Conservation (phyloP, 208 protist species). For the Entamoeba histolytica region DNA sequence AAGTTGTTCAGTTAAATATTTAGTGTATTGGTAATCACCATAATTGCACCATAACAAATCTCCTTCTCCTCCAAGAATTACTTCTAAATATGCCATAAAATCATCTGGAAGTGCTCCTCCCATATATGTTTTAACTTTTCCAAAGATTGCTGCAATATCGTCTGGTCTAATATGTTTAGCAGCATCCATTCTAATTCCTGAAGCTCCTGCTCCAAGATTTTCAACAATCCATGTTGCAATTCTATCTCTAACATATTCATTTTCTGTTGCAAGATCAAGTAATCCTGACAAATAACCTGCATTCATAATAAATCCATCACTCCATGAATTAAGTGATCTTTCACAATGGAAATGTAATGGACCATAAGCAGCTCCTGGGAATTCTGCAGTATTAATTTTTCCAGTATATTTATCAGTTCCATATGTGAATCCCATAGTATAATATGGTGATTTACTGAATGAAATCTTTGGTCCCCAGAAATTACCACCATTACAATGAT, state of each 20-base stretch:
- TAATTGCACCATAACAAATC: slow-evolving; percentile 32
- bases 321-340: slow-evolving; percentile 41
- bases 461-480: slow-evolving; percentile 29
- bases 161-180: slow-evolving; percentile 44
- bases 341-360: slow-evolving; percentile 48
- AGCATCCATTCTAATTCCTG: slow-evolving; percentile 23
- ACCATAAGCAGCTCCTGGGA: slow-evolving; percentile 34
- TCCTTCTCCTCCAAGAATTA: slow-evolving; percentile 41
- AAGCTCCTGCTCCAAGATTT: slow-evolving; percentile 25
- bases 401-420: slow-evolving; percentile 26
- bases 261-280: slow-evolving; percentile 37
- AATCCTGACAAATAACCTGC: slow-evolving; percentile 41
- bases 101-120: slow-evolving; percentile 39
- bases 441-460: slow-evolving; percentile 11
- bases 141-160: slow-evolving; percentile 43
- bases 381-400: slow-evolving; percentile 26
- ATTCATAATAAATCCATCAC: slow-evolving; percentile 39
- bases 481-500: slow-evolving; percentile 24
- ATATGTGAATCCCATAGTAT: slow-evolving; percentile 17
- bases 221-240: slow-evolving; percentile 45
- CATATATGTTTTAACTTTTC: slow-evolving; percentile 26
- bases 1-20: slow-evolving; percentile 29
- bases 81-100: slow-evolving; percentile 43
- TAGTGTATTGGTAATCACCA: slow-evolving; percentile 29
- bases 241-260: slow-evolving; percentile 43